phyloP scores from a whole-genome alignment of 225 moss, liverwort and hornwort species.

The Lunularia cruciata region DNA sequence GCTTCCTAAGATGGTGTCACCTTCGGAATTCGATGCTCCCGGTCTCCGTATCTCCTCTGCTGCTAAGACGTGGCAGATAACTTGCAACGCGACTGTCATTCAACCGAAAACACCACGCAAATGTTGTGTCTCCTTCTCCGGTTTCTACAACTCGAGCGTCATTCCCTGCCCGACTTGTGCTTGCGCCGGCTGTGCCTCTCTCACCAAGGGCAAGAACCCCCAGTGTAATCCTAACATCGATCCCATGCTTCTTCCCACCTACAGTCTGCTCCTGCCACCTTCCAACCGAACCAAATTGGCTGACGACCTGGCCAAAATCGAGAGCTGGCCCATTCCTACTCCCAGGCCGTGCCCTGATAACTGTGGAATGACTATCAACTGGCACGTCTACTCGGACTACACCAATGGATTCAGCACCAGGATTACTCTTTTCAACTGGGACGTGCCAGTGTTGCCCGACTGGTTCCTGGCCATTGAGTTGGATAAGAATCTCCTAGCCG shows the following conservation, averaged over 20 bases:
- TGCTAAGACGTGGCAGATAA: slow-evolving; percentile 73
- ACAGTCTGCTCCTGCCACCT: slow-evolving; percentile 65
- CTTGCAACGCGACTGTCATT: slow-evolving; percentile 29
- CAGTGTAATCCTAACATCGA: slow-evolving; percentile 40
- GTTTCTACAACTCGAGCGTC: slow-evolving; percentile 77
- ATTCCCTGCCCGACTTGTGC: slow-evolving; percentile 78
- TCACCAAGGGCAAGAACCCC: slow-evolving; percentile 34
- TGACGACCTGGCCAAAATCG: slow-evolving; percentile 49
- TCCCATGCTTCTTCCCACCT: slow-evolving; percentile 73
- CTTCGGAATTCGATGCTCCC: slow-evolving; percentile 41
- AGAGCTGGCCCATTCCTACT: slow-evolving; percentile 46
- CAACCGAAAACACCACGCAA: slow-evolving; percentile 46
- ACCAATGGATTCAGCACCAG: slow-evolving; percentile 73
- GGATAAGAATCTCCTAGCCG: slow-evolving; percentile 42
- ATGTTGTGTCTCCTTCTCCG: slow-evolving; percentile 95
- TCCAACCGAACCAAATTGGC: slow-evolving; percentile 65
- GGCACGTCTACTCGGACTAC: slow-evolving; percentile 87
- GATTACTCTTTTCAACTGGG: slow-evolving; percentile 80
- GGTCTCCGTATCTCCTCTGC: slow-evolving; percentile 59
- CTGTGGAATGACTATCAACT: slow-evolving; percentile 78
- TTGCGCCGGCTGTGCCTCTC: slow-evolving; percentile 55
- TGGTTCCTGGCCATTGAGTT: slow-evolving; percentile 71
- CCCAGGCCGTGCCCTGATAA: slow-evolving; percentile 79
- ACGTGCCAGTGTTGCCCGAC: slow-evolving; percentile 46
- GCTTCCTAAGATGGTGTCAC: slow-evolving; percentile 41